Evolutionary conservation across 2,329 filamentous ascomycete genomes (phyloP).

Genomic region (Aspergillus hiratsukae): DNA sequence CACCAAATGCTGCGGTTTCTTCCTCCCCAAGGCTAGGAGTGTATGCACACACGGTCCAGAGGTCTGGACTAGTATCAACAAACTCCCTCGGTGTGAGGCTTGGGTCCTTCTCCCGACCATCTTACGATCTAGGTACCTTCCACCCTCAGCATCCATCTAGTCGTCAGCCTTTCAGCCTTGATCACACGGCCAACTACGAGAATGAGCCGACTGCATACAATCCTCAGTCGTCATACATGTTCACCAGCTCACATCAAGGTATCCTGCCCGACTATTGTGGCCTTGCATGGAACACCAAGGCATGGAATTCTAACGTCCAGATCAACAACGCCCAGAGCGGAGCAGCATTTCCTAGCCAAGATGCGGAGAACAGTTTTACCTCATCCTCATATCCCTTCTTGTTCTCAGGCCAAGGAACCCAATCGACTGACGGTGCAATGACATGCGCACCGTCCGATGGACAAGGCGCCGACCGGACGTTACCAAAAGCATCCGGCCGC

Average conservation of each 20-base stretch:
- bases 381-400: constrained; percentile 27
- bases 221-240: constrained; percentile 31
- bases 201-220: constrained; percentile 32
- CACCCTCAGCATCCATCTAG: constrained; percentile 18
- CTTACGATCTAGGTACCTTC: constrained; percentile 23
- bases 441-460: constrained; percentile 18
- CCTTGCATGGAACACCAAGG: constrained; percentile 24
- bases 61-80: constrained; percentile 12
- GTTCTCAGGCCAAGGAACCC: constrained; percentile 23
- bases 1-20: constrained; percentile 12
- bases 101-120: constrained; percentile 15
- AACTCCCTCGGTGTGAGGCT: constrained; percentile 15
- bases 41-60: constrained; percentile 13
- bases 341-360: constrained; percentile 26
- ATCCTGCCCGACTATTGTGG: constrained; percentile 24
- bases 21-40: constrained; percentile 17
- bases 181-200: constrained; percentile 27
- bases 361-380: constrained; percentile 19
- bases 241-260: constrained; percentile 30
- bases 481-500: constrained; percentile 32
- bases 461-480: constrained; percentile 29
- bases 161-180: constrained; percentile 20
- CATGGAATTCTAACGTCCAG: constrained; percentile 24
- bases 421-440: constrained; percentile 22
- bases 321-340: constrained; percentile 18